Base-by-base conservation (phyloP, 2,329 filamentous ascomycete species). In the Boeremia exigua region DNA sequence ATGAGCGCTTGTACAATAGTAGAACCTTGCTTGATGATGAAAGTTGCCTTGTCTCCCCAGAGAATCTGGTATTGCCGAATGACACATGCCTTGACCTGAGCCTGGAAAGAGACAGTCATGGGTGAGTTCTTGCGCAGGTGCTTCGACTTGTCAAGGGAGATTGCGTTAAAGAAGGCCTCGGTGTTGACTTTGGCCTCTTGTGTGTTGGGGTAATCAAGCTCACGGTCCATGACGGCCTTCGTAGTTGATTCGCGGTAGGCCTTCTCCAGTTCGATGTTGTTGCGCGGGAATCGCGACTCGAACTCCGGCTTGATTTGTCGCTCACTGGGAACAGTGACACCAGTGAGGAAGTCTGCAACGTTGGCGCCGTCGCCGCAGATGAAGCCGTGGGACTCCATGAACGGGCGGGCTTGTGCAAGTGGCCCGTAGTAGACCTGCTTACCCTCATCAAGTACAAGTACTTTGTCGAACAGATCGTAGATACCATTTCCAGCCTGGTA, bases 341-440 rank as follows among this genome's bases (percentile, higher is more conserved):
- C 89, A 0, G 89, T 92, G n/a, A 93, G 75, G 71, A 91, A 93
- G 66, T 94, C 90, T 1, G 85, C 86, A 0, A 86, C 86, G 0
- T 88, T 91, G 28, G 86, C 84, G 4, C 86, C 83, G 6, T 85
- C 81, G 0, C 80, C 79, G 62, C 84, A 89, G 23, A 85, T 65
- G 64, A 91, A 92, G 17, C 90, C 90, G 69, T 88, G 84, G 9
- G 81, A 73, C 65, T 86, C 84, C 61, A 92, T 91, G 71, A 86
- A 92, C 0, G 76, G 74, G 58, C 82, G 86, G 1, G 89, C 90
- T 4, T 80, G 71, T 4, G 66, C 69, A 0, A 84, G 82, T 0
- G 84, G 81, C 0, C 90, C 90, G 60, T 87, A 92, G 77, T 85
- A 94, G 58, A 93, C 90, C 69, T 92, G 84, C 0, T 87, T 83